A percentile compares a stretch with the other conserved stretches of the same genome.
Conservation (phyloP, 75 land plant genomes). For the Chamaecyparis obtusa region DNA sequence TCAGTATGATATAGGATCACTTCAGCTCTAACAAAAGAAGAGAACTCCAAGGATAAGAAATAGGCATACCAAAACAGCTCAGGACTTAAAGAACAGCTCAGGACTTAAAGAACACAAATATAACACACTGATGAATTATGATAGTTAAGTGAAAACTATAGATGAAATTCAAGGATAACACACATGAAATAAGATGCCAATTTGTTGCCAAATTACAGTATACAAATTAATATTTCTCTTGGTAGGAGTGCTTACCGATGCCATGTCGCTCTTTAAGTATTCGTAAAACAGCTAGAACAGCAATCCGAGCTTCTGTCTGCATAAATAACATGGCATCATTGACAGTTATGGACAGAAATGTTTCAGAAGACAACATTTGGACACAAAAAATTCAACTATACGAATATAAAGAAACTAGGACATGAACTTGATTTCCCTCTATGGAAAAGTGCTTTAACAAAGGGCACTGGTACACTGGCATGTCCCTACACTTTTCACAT, state of each 20-base stretch:
- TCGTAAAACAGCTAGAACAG: conserved; percentile 72
- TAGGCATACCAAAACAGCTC: not conserved
- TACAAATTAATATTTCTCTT: not conserved
- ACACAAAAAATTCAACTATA: not conserved
- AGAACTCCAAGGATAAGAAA: conserved; percentile 6
- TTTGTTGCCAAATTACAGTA: not conserved
- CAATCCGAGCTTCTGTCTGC: conserved; percentile 82
- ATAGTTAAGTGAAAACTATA: not conserved
- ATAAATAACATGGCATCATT: not conserved
- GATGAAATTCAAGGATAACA: not conserved
- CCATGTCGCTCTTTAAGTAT: conserved; percentile 67
- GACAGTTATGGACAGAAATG: not conserved
- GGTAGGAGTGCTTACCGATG: conserved; percentile 22
- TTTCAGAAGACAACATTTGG: not conserved
- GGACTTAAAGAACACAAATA: not conserved
- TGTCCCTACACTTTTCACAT: not conserved
- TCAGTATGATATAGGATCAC: not conserved
- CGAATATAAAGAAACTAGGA: not conserved
- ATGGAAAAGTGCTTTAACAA: not conserved
- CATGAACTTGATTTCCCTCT: not conserved
- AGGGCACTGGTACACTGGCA: not conserved
- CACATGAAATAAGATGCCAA: not conserved
- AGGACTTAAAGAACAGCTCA: not conserved
- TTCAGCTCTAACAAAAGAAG: not conserved
- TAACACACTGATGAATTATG: not conserved